Percentiles rank a stretch among this genome's conserved stretches.
phyloP scores from a whole-genome alignment of 179 eudicot genomes.

The Drosera spatulata region DNA sequence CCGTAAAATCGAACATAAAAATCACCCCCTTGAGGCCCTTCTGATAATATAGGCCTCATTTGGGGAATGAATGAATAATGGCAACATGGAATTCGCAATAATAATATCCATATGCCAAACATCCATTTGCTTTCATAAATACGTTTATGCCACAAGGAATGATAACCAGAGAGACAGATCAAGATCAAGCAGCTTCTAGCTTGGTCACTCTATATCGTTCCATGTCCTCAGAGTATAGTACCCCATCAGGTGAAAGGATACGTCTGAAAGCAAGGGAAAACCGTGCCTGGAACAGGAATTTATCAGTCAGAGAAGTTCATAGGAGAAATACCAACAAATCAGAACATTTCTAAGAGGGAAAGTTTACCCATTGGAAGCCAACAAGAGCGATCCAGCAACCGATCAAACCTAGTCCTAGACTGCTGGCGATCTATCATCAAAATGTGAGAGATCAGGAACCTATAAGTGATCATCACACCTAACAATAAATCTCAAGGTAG shows the following conservation, averaged over 20 bases:
- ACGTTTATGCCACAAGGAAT: too few relatives aligned
- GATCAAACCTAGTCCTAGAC: conserved; percentile 55
- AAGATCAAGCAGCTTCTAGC: conserved; percentile 36
- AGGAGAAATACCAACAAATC: not conserved
- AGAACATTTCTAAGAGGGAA: not conserved
- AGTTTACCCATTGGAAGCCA: conserved; percentile 99
- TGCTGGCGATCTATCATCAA: conserved; percentile 37
- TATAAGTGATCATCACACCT: too few relatives aligned
- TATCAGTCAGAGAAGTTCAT: not conserved
- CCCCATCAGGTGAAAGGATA: conserved; percentile 55
- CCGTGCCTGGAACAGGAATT: conserved; percentile 42
- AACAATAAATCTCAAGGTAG: not conserved
- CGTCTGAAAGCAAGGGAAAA: conserved; percentile 50
- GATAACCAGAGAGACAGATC: too few relatives aligned
- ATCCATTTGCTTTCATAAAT: too few relatives aligned
- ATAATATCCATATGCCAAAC: too few relatives aligned
- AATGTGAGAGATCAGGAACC: too few relatives aligned
- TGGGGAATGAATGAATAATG: too few relatives aligned
- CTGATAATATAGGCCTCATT: too few relatives aligned
- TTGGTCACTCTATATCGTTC: conserved; percentile 27
- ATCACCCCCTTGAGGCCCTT: too few relatives aligned
- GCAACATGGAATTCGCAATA: too few relatives aligned
- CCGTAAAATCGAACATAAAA: too few relatives aligned
- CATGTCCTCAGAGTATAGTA: conserved; percentile 51
- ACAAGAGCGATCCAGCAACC: conserved; percentile 82